Evolutionary conservation across 805 yeast genomes (phyloP), one percentile per base, ranked within the genome.

Genomic region (Wickerhamiella parazyma): DNA sequence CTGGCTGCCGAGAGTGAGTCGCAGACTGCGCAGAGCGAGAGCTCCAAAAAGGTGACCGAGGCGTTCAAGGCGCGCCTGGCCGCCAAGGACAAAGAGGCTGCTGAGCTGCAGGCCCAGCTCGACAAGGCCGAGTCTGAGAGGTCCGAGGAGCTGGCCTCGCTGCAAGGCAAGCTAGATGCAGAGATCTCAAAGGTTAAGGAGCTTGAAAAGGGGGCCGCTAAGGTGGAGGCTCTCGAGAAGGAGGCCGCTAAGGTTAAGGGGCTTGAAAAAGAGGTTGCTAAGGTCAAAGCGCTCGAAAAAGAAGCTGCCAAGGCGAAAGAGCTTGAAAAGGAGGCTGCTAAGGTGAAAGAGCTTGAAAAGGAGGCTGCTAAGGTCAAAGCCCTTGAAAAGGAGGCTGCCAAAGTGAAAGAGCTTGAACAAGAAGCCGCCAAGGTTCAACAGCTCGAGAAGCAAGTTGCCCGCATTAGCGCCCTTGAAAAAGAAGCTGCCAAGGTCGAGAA

Each of bases 111-210:
- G 19, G 35, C 35, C 12, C 4, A 25, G n/a, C 28, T 25, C 28
- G 28, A 7, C n/a, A 25, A 11, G 10, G 28, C n/a, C n/a, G n/a
- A n/a, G n/a, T n/a, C n/a, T n/a, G n/a, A 12, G n/a, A 25, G 28
- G 28, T 12, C 28, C 5, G 24, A 21, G 24, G 8, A 21, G 24
- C 24, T 8, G 8, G 8, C 5, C 8, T 8, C 24, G 24, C 10
- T 7, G 10, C 28, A 7, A 25, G 9, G 28, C 28, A 17, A 25
- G 41, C 33, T 9, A 17, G 11, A 12, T 4, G 6, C 14, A 6
- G 7, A 19, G 16, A 24, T 22, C 29, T 33, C 31, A 31, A n/a
- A 10, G 44, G 34, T 33, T 21, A 31, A n/a, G 17, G 44, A 41
- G 39, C n/a, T 10, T 14, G 20, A 17, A 28, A 12, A 10, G 3